Evolutionary conservation across 257 asterid species (phyloP).

Genomic region (Pogostemon cablin): DNA sequence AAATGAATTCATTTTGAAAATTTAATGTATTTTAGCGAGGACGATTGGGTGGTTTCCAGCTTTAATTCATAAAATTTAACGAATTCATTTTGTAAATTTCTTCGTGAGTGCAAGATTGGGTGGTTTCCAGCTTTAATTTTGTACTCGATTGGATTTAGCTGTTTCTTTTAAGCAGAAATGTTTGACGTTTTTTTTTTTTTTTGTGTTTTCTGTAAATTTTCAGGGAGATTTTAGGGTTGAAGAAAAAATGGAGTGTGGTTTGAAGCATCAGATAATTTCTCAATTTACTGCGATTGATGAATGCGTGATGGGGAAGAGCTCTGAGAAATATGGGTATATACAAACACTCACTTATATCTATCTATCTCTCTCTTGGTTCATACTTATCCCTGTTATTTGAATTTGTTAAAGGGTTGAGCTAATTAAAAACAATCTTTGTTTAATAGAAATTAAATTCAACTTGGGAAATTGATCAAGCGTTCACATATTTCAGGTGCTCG

Average conservation of each 20-base stretch:
- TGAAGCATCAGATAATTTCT: slow-evolving; percentile 34
- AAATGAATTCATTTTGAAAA: too few species aligned
- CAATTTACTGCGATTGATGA: slow-evolving; percentile 32
- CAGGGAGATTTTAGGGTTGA: slow-evolving; percentile 13
- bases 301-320: slow-evolving; percentile 31
- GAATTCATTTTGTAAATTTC: too few species aligned
- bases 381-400: not conserved
- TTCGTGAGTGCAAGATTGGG: too few species aligned
- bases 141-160: not conserved
- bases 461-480: not conserved
- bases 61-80: too few species aligned
- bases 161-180: not conserved
- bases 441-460: not conserved
- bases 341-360: not conserved
- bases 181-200: not conserved
- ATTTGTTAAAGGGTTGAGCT: not conserved
- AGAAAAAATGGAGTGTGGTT: slow-evolving; percentile 37
- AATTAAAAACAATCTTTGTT: too few species aligned
- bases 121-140: not conserved
- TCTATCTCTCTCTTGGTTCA: not conserved
- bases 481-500: slow-evolving; percentile 50
- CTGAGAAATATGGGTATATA: slow-evolving; percentile 40
- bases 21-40: too few species aligned
- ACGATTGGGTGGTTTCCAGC: too few species aligned
- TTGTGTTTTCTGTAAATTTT: not conserved